phyloP scores from a whole-genome alignment of 2,329 filamentous ascomycete genomes.

The Orbilia brochopaga region DNA sequence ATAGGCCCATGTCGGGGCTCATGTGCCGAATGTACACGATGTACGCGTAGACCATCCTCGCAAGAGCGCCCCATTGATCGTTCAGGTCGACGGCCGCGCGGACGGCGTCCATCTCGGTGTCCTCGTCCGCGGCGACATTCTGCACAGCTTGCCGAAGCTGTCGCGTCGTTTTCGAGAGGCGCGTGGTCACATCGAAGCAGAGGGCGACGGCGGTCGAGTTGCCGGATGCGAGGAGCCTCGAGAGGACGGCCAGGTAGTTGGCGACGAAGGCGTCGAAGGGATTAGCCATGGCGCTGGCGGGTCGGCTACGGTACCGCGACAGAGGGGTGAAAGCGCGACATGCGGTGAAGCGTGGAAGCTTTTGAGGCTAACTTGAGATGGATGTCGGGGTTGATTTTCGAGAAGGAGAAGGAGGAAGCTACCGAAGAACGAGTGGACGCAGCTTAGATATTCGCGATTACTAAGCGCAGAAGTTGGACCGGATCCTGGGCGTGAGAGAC shows the following conservation, averaged over 20 bases:
- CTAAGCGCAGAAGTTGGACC: no score
- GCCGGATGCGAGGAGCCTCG: conserved; percentile 23
- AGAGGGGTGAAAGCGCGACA: conserved; percentile 18
- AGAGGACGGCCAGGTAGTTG: conserved; percentile 30
- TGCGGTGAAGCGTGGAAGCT: conserved; percentile 14
- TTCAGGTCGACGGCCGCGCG: conserved; percentile 31
- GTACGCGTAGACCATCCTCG: conserved; percentile 45
- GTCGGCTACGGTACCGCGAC: conserved; percentile 13
- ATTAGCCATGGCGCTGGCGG: conserved; percentile 13
- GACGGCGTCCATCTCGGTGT: conserved; percentile 27
- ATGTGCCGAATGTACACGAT: conserved; percentile 37
- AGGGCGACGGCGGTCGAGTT: conserved; percentile 25
- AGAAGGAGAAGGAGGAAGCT: no score
- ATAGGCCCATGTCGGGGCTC: conserved; percentile 15
- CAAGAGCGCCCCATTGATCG: conserved; percentile 42
- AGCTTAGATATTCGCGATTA: no score
- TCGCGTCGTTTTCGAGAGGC: conserved; percentile 24
- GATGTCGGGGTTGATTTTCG: neutral
- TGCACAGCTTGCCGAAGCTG: conserved; percentile 23
- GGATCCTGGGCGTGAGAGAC: no score
- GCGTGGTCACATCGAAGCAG: conserved; percentile 33
- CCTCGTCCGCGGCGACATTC: conserved; percentile 13
- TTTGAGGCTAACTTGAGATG: neutral
- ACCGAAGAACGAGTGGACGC: no score
- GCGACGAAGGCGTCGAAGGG: conserved; percentile 15